A percentile compares a stretch with the other conserved stretches of the same genome.
phyloP scores from a whole-genome alignment of 768 basidiomycete genomes.

The Lactifluus piperatus region DNA sequence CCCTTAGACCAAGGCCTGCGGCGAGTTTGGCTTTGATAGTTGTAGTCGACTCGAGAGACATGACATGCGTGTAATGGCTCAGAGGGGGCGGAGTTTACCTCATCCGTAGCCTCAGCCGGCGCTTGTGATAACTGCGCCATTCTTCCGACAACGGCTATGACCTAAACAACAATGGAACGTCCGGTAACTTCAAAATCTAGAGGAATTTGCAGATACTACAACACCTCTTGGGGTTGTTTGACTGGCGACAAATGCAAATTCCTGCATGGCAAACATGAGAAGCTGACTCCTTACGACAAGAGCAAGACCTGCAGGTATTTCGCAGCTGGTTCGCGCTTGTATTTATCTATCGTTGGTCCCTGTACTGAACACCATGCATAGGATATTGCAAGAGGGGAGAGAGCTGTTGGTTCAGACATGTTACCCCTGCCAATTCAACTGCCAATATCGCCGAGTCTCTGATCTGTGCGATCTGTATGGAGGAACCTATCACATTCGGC shows the following conservation, averaged over 20 bases:
- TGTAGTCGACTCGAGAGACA: conserved; percentile 71
- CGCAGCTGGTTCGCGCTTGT: conserved; percentile 38
- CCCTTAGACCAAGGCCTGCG: conserved; percentile 51
- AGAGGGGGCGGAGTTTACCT: neutral
- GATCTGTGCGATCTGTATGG: conserved; percentile 65
- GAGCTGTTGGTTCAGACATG: conserved; percentile 70
- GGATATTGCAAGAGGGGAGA: conserved; percentile 67
- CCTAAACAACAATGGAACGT: conserved; percentile 27
- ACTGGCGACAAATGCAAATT: conserved; percentile 68
- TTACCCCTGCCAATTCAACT: conserved; percentile 20
- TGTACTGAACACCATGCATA: conserved; percentile 20
- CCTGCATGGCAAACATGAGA: conserved; percentile 47
- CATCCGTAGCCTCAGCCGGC: neutral
- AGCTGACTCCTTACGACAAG: conserved; percentile 61
- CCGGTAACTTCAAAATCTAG: conserved; percentile 64
- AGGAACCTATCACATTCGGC: conserved; percentile 61
- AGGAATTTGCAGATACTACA: conserved; percentile 63
- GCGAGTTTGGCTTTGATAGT: conserved; percentile 63
- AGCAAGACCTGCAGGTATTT: conserved; percentile 62
- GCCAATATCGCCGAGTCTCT: conserved; percentile 31
- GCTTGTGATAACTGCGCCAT: neutral
- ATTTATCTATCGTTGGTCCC: neutral
- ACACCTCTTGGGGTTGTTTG: conserved; percentile 57
- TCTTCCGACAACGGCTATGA: conserved; percentile 15
- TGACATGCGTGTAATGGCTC: conserved; percentile 26